A percentile compares a stretch with the other conserved stretches of the same genome.
Conservation (phyloP, 1,284 basidiomycete species). For the Dichomitus squalens region DNA sequence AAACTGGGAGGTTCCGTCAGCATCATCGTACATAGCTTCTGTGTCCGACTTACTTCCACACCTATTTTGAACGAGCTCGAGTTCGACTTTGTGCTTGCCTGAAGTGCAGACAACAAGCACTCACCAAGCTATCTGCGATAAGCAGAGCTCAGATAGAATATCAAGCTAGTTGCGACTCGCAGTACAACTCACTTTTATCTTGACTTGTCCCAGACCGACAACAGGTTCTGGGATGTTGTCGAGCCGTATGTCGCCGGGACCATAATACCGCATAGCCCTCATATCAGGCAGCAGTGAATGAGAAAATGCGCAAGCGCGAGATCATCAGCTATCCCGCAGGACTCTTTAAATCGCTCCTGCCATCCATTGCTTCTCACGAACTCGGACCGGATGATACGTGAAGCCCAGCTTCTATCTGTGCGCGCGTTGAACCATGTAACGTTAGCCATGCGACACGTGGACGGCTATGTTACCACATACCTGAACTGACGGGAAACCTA, state of each 20-base stretch:
- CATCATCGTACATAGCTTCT: background rate
- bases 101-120: background rate
- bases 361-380: background rate
- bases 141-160: background rate
- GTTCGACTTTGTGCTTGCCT: no score
- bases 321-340: background rate
- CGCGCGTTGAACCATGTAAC: background rate
- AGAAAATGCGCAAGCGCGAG: background rate
- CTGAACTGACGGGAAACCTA: no score
- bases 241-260: conserved; percentile 35
- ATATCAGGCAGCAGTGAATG: conserved; percentile 11
- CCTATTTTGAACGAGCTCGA: background rate
- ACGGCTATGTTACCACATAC: background rate
- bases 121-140: conserved; percentile 19
- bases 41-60: conserved; percentile 7
- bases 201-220: conserved; percentile 25
- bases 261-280: conserved; percentile 36
- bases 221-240: conserved; percentile 33
- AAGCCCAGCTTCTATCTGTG: background rate
- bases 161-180: background rate
- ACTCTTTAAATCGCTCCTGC: background rate
- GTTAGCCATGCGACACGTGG: background rate
- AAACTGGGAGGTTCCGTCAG: conserved; percentile 5
- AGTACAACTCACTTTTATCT: conserved; percentile 33
- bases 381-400: background rate